Base-by-base conservation (phyloP, 2,329 filamentous ascomycete genomes). In the Penicillium frequentans region DNA sequence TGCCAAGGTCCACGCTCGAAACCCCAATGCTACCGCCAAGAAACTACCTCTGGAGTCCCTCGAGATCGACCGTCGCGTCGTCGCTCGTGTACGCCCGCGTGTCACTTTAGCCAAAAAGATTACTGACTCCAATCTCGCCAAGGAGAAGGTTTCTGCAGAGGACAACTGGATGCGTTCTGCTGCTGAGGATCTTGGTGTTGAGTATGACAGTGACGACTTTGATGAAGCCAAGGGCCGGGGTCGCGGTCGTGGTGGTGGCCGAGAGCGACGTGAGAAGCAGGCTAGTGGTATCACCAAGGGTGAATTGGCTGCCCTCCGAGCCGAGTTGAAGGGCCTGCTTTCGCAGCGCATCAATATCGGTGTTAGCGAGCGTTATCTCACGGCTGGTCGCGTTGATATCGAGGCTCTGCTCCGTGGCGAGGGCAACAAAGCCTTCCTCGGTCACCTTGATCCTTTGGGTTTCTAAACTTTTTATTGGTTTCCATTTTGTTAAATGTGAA, bases 171-270 rank as follows among this genome's bases (percentile, higher is more conserved):
- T 98, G 66, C 86, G 86, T 44, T 85, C 85, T 48, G 93, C 92
- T 0, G 95, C 95, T 0, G 92, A 97, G 56, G 93, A 98, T 62
- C 81, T 99, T 0, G 95, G 95, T 1, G 90, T 98, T 0, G 93
- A 97, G 52, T 96, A 96, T 70, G 92, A 98, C 70, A 90, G 86
- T 58, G 92, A 96, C 35, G 91, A 96, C 46, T 88, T 96, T 60
- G 90, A 84, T 44, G 79, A 89, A 63, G 85, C 86, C 7, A 82
- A 80, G 53, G 82, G 83, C 68, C 84, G 84, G 49, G 88, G 89
- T 0, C 82, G 91, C 49, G 91, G 91, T 5, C 82, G 91, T 48
- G 91, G 91, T 11, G 86, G 84, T 45, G 89, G 89, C 1, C 79
- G 90, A 42, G 89, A 88, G 75, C 82, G 86, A 75, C 90, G 90